Base-by-base conservation (phyloP, 345 rosid genomes). In the Noccaea bulbosa region DNA sequence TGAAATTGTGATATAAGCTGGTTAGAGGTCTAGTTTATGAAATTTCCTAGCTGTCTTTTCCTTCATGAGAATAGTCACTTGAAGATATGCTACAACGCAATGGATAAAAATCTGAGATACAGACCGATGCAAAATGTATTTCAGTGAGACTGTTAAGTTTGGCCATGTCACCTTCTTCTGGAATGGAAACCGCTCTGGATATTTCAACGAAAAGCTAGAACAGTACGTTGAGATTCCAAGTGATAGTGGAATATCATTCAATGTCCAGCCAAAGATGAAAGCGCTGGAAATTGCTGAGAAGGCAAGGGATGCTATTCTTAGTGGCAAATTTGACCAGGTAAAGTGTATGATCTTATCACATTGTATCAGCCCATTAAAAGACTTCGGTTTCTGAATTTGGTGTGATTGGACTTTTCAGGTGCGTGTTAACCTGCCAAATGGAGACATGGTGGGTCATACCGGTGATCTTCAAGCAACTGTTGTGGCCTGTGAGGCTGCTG, bases 131-230 rank as follows among this genome's bases (percentile, higher is more conserved):
- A 11, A 27, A 27, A 6, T 67, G 43, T 16, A 40, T 63, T 20
- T 41, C 71, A 94, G 99, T 68, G 99, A 95, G 79, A 95, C 99
- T 14, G 97, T 95, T 45, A 95, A 95, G 80, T 92, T 95, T 77
- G 98, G 98, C 8, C 98, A 92, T 46, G 97, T 95, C 57, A 92
- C 99, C 41, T 95, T 92, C 84, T 95, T 92, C 78, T 92, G 99
- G 99, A 92, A 95, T 65, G 99, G 99, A 57, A 95, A 95, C 72
- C 96, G 98, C 14, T 94, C 97, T 55, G 99, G 99, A 41, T 94
- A 56, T 77, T 94, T 95, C 71, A 80, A 90, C 20, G 65, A 85
- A 9, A 78, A 86, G 50, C 45, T 90, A 88, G 99, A 91, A 72
- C 83, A 94, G 79, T 91, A 91, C 39, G 90, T 89, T 51, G 99